Base-by-base conservation (phyloP, 345 rosid species). In the Turritis glabra region DNA sequence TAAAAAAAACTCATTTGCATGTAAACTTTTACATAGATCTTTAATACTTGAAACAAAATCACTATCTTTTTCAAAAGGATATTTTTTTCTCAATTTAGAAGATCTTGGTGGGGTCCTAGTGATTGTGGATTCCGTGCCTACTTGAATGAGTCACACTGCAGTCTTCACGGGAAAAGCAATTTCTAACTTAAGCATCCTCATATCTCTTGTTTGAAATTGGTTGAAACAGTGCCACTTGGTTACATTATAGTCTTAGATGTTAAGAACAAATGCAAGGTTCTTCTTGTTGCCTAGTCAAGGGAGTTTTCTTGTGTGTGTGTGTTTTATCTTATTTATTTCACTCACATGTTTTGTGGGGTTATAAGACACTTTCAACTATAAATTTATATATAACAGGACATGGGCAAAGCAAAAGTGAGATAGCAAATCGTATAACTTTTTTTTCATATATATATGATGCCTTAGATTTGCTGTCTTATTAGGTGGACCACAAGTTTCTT, bases 81-180 rank as follows among this genome's bases (percentile, higher is more conserved):
- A 3, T 37, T 11, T 11, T 37, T 13, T 37, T 12, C 43, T 38
- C 43, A 38, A 32, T 3, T 38, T 38, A 12, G 43, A 38, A 38
- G 43, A 38, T 38, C 43, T 38, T 51, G 14, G 70, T 61, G 58
- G 80, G 80, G 58, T 62, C 80, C 32, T 41, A 0, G 41, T 61
- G 75, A 76, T 76, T 61, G 70, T 76, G 69, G 64, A 52, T 68
- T 51, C 75, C 69, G 75, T 76, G 64, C 53, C 74, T 52, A 68
- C 69, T 60, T 68, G 70, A 69, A 76, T 75, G 73, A 48, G 73
- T 76, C 79, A 69, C 79, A 69, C 69, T 76, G 75, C 71, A 76
- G 69, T 75, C 63, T 75, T 68, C 79, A 75, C 79, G 79, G 69
- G 79, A 41, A 55, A 68, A 38, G 29, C 74, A 75, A 29, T 67